phyloP scores from a whole-genome alignment of 2,329 filamentous ascomycete genomes.

The Sporothrix humicola region DNA sequence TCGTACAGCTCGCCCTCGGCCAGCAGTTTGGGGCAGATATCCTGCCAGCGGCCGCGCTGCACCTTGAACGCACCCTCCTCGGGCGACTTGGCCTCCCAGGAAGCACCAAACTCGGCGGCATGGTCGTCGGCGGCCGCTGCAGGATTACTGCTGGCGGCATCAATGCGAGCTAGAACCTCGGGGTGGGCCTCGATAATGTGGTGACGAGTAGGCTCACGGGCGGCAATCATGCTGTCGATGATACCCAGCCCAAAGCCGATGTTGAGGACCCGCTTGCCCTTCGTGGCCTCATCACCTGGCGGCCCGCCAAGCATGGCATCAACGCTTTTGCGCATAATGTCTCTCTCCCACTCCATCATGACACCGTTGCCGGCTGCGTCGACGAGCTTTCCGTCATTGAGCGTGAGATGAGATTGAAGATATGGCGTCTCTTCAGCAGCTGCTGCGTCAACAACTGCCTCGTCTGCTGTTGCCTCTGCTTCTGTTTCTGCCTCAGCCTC shows the following conservation, averaged over 20 bases:
- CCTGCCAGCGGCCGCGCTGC: slow-evolving; percentile 79
- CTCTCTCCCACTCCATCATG: slow-evolving; percentile 93
- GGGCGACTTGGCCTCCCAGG: slow-evolving; percentile 61
- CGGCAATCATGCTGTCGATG: slow-evolving; percentile 76
- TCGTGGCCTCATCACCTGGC: slow-evolving; percentile 30
- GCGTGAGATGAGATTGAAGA: slow-evolving; percentile 69
- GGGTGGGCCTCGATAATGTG: slow-evolving; percentile 89
- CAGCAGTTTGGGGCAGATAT: slow-evolving; percentile 72
- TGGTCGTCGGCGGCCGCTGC: slow-evolving; percentile 49
- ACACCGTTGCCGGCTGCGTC: slow-evolving; percentile 80
- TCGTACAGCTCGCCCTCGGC: slow-evolving; percentile 75
- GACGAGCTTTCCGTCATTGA: slow-evolving; percentile 69
- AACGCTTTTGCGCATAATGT: slow-evolving; percentile 82
- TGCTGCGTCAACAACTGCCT: slow-evolving; percentile 37
- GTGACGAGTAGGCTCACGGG: slow-evolving; percentile 69
- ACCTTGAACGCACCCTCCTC: slow-evolving; percentile 73
- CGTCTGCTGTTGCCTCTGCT: slow-evolving; percentile 37
- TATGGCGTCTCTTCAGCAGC: slow-evolving; percentile 62
- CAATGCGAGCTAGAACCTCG: slow-evolving; percentile 71
- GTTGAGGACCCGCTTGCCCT: slow-evolving; percentile 75
- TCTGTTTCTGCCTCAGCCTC: slow-evolving; percentile 41
- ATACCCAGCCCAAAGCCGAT: slow-evolving; percentile 93
- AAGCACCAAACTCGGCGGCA: slow-evolving; percentile 53
- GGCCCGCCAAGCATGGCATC: slow-evolving; percentile 64
- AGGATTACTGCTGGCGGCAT: slow-evolving; percentile 50